Evolutionary conservation across 805 yeast genomes (phyloP).

Genomic region (Komagataella ulmi): DNA sequence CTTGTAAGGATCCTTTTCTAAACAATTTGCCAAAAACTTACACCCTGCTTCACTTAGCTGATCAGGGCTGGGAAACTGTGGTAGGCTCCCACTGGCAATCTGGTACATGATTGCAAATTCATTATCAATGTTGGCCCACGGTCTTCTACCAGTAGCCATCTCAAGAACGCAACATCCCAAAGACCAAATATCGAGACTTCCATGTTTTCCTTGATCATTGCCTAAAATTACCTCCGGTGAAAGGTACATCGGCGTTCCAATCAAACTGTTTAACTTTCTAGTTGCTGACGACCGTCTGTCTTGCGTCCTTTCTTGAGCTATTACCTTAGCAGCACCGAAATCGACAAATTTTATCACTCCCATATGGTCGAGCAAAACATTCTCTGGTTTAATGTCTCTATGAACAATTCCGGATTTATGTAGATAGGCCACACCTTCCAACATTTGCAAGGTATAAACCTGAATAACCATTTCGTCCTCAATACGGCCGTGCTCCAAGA

Average conservation of each 20-base stretch:
- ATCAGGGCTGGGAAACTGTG: conserved; percentile 68
- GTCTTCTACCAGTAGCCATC: conserved; percentile 93
- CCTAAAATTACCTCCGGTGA: conserved; percentile 95
- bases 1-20: conserved; percentile 70
- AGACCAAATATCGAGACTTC: conserved; percentile 87
- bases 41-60: conserved; percentile 69
- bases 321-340: conserved; percentile 94
- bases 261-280: conserved; percentile 32
- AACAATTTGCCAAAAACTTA: conserved; percentile 57
- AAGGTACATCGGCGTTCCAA: conserved; percentile 99
- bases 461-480: conserved; percentile 92
- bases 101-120: conserved; percentile 99
- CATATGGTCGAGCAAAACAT: conserved; percentile 76
- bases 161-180: conserved; percentile 91
- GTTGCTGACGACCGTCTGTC: conserved; percentile 6
- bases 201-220: conserved; percentile 39
- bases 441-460: conserved; percentile 80
- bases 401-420: conserved; percentile 95
- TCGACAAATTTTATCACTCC: conserved; percentile 94
- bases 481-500: conserved; percentile 83
- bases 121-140: conserved; percentile 93
- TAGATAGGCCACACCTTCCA: conserved; percentile 89
- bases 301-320: conserved; percentile 44
- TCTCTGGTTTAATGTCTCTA: conserved; percentile 93
- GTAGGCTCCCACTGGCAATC: conserved; percentile 89